Evolutionary conservation across 352 stramenopile genomes (phyloP).

Genomic region (Phytophthora fragariae): DNA sequence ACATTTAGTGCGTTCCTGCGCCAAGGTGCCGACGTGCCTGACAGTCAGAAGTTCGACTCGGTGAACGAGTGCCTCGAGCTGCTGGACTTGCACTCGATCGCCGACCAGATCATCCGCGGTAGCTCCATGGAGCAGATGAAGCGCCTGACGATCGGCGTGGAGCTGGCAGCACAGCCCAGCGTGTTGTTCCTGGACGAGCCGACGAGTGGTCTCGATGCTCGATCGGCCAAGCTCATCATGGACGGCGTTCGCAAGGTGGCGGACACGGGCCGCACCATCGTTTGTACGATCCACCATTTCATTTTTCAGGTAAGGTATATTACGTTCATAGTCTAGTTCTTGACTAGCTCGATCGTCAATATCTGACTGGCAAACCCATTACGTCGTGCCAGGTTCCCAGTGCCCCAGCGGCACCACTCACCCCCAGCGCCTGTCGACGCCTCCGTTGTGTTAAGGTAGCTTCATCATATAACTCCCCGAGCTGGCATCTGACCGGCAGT

Average conservation of each 20-base stretch:
- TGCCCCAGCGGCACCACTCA: too few species aligned
- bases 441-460: too few species aligned
- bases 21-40: slow-evolving; percentile 27
- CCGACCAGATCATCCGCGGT: slow-evolving; percentile 37
- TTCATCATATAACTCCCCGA: too few species aligned
- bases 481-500: too few species aligned
- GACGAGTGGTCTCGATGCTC: slow-evolving; percentile 73
- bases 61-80: slow-evolving; percentile 41
- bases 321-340: too few species aligned
- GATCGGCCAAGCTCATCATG: background rate
- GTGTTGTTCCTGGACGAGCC: slow-evolving; percentile 81
- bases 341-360: too few species aligned
- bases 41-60: slow-evolving; percentile 26
- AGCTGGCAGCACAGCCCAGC: slow-evolving; percentile 76
- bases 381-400: too few species aligned
- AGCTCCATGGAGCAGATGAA: slow-evolving; percentile 50
- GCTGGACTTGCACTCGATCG: slow-evolving; percentile 28
- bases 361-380: too few species aligned
- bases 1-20: slow-evolving; percentile 71
- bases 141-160: slow-evolving; percentile 50
- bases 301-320: too few species aligned
- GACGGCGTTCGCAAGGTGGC: slow-evolving; percentile 25
- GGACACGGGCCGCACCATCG: slow-evolving; percentile 20
- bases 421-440: too few species aligned
- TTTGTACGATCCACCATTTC: slow-evolving; percentile 24